Conservation (phyloP, 768 basidiomycete genomes). For the Tephrocybe sp. region DNA sequence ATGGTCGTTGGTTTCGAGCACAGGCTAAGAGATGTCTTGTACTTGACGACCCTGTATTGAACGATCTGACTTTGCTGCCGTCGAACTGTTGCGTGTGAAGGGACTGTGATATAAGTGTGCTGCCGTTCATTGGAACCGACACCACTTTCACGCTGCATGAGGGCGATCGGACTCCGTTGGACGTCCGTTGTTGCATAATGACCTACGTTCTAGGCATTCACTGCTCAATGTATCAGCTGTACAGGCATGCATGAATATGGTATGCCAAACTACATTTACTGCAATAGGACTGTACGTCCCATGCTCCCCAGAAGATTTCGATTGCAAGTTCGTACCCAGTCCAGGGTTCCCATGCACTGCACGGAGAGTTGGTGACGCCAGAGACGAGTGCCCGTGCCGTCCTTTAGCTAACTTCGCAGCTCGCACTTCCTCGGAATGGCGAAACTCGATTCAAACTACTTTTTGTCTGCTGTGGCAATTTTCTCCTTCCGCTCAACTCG, state of each 20-base stretch:
- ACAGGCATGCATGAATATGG: no score
- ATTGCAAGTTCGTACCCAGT: background rate
- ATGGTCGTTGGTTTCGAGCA: background rate
- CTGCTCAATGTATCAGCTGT: no score
- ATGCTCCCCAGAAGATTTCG: slow-evolving; percentile 1
- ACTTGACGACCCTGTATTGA: slow-evolving; percentile 1
- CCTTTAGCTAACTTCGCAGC: slow-evolving; percentile 73
- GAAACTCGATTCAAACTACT: slow-evolving; percentile 68
- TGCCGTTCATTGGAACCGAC: background rate
- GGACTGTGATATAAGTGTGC: background rate
- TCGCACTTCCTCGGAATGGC: slow-evolving; percentile 28
- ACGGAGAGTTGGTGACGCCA: slow-evolving; percentile 11
- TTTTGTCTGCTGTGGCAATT: slow-evolving; percentile 43
- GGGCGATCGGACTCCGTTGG: no score
- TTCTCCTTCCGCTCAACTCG: slow-evolving; percentile 18
- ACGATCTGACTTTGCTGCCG: background rate
- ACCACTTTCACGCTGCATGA: background rate
- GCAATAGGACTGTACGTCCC: background rate
- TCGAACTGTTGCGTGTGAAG: no score
- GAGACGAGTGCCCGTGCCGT: slow-evolving; percentile 22
- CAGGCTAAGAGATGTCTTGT: background rate
- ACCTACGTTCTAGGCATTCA: no score
- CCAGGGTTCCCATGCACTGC: slow-evolving; percentile 15
- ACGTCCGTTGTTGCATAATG: no score
- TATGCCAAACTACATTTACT: no score